Conservation (phyloP, 2,329 filamentous ascomycete species). For the Rachicladosporium sp. region DNA sequence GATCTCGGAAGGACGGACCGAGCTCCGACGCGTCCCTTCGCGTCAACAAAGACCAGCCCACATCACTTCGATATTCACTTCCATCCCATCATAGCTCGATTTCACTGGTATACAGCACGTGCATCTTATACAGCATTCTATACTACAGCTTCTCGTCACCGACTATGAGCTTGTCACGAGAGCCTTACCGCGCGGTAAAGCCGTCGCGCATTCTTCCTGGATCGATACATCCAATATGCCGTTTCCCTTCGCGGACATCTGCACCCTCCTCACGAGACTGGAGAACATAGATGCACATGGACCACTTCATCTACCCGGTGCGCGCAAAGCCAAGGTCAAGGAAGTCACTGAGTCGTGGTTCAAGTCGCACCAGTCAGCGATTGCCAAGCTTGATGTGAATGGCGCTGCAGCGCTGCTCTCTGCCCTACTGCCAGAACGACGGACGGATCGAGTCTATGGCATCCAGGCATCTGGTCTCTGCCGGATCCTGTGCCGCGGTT, state of each 20-base stretch:
- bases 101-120: too few species aligned
- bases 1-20: too few species aligned
- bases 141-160: too few species aligned
- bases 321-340: conserved; percentile 16
- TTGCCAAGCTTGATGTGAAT: conserved; percentile 47
- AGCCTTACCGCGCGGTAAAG: too few species aligned
- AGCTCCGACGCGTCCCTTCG: too few species aligned
- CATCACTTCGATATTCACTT: too few species aligned
- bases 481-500: conserved; percentile 52
- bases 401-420: conserved; percentile 54
- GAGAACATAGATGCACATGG: conserved; percentile 37
- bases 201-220: too few species aligned
- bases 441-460: conserved; percentile 66
- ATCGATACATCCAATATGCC: conserved; percentile 37
- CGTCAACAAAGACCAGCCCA: too few species aligned
- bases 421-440: conserved; percentile 60
- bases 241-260: conserved; percentile 57
- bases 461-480: conserved; percentile 52
- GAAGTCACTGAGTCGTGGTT: conserved; percentile 55
- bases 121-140: too few species aligned
- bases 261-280: conserved; percentile 59
- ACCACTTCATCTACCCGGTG: conserved; percentile 26
- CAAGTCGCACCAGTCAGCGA: conserved; percentile 41
- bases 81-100: too few species aligned
- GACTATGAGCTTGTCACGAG: too few species aligned